Base-by-base conservation (phyloP, 1,139 yeast species). In the Geotrichum restrictum region DNA sequence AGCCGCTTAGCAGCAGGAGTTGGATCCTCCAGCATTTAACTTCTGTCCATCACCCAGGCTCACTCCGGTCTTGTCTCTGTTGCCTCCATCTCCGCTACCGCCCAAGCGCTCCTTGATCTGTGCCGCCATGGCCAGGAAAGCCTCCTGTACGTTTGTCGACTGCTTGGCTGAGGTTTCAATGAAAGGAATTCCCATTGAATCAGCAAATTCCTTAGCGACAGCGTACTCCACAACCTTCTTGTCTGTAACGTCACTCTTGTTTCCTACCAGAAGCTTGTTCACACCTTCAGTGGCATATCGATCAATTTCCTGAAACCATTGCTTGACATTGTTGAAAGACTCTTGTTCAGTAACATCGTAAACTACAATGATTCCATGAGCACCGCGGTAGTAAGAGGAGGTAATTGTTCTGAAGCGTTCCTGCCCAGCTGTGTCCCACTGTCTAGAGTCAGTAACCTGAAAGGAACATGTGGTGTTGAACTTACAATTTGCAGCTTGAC, bases 371-470 rank as follows among this genome's bases (percentile, higher is more conserved):
- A 93, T 93, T 58, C 98, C 98, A 67, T 91, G 98, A 22, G 98
- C 97, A 52, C 98, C 98, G 69, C 98, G 85, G 77, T 93, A 93
- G 75, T 94, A 93, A 11, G 98, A 88, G 13, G 97, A 88, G 10
- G 98, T 94, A 74, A 93, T 93, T 54, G 98, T 93, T 74, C 98
- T 83, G 76, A 93, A 93, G 64, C 98, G 79, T 72, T 93, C 98
- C 75, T 93, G 98, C 41, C 98, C 98, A 7, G 98, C 98, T 51
- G 98, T 93, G 69, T 93, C 98, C 98, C 98, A 93, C 69, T 66
- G 49, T 21, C 48, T 8, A 41, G 31, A 33, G 38, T 14, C 18
- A 29, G 37, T 22, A 18, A 10, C 13, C 27, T 16, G 18, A 27
- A 16, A 14, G 38, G 14, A 13, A 2, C 22, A 42, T 18, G 14